Conservation (phyloP, 768 basidiomycete genomes). For the Crucibulum laeve region DNA sequence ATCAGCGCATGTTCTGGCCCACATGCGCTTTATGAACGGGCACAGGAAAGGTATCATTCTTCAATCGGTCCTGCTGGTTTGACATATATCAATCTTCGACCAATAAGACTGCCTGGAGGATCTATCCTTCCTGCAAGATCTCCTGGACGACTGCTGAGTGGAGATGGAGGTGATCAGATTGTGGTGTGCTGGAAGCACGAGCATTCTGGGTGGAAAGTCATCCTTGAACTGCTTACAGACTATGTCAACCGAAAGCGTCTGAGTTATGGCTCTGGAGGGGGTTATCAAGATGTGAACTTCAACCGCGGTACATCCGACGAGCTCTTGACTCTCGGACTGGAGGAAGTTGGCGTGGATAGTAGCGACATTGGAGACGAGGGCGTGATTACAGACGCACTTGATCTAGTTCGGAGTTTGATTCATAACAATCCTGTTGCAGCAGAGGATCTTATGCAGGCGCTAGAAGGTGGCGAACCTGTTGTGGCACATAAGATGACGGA, state of each 20-base stretch:
- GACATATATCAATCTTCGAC: slow-evolving; percentile 60
- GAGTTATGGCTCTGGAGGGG: slow-evolving; percentile 33
- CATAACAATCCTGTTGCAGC: slow-evolving; percentile 65
- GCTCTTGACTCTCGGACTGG: slow-evolving; percentile 43
- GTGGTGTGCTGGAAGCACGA: slow-evolving; percentile 79
- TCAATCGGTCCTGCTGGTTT: slow-evolving; percentile 42
- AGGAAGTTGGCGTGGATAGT: slow-evolving; percentile 72
- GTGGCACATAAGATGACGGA: slow-evolving; percentile 50
- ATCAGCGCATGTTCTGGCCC: slow-evolving; percentile 56
- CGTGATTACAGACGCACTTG: slow-evolving; percentile 68
- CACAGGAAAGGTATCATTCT: slow-evolving; percentile 56
- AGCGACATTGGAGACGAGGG: slow-evolving; percentile 57
- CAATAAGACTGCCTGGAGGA: slow-evolving; percentile 74
- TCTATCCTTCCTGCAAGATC: slow-evolving; percentile 64
- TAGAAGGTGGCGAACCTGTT: slow-evolving; percentile 56
- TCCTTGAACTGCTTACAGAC: slow-evolving; percentile 77
- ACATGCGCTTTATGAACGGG: slow-evolving; percentile 68
- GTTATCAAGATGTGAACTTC: slow-evolving; percentile 53
- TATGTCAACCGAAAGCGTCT: slow-evolving; percentile 60
- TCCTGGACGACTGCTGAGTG: slow-evolving; percentile 65
- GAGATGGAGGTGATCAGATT: slow-evolving; percentile 63
- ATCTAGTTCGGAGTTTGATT: slow-evolving; percentile 75
- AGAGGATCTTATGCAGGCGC: slow-evolving; percentile 57
- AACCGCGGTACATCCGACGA: slow-evolving; percentile 37
- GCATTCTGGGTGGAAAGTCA: slow-evolving; percentile 82